phyloP scores from a whole-genome alignment of 495 filamentous ascomycete genomes.

The Amniculicola lignicola region DNA sequence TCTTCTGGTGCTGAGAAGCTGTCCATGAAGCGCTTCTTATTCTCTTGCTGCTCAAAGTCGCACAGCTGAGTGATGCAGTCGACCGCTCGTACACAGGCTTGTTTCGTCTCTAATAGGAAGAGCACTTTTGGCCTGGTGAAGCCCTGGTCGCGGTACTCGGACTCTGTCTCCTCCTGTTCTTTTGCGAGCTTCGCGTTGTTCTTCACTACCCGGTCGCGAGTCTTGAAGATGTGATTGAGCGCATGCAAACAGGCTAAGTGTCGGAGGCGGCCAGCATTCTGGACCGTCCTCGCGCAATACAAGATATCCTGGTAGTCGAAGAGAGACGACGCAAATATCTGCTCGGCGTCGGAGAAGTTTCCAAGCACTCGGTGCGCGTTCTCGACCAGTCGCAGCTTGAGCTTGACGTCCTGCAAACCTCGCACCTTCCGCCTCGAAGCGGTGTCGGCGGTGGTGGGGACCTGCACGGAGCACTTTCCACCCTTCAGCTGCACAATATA shows the following conservation, averaged over 20 bases:
- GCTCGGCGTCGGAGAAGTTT: constrained; percentile 52
- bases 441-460: constrained; percentile 23
- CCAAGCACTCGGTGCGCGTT: constrained; percentile 32
- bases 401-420: constrained; percentile 48
- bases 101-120: constrained; percentile 80
- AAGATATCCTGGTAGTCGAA: constrained; percentile 81
- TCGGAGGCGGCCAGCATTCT: constrained; percentile 63
- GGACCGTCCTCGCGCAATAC: constrained; percentile 65
- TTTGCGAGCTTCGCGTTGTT: constrained; percentile 76
- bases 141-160: constrained; percentile 88
- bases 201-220: constrained; percentile 85
- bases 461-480: constrained; percentile 17
- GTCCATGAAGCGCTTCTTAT: constrained; percentile 87
- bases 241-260: constrained; percentile 76
- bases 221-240: constrained; percentile 90
- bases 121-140: constrained; percentile 93
- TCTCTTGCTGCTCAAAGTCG: constrained; percentile 87
- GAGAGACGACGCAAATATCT: constrained; percentile 54
- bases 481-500: constrained; percentile 39
- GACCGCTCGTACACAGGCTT: constrained; percentile 74
- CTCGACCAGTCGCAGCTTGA: constrained; percentile 57
- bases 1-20: constrained; percentile 65
- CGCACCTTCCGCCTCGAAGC: constrained; percentile 9
- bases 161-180: constrained; percentile 47
- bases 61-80: constrained; percentile 68